Base-by-base conservation (phyloP, 78 protist genomes). In the Mantamonas sphyraenae region DNA sequence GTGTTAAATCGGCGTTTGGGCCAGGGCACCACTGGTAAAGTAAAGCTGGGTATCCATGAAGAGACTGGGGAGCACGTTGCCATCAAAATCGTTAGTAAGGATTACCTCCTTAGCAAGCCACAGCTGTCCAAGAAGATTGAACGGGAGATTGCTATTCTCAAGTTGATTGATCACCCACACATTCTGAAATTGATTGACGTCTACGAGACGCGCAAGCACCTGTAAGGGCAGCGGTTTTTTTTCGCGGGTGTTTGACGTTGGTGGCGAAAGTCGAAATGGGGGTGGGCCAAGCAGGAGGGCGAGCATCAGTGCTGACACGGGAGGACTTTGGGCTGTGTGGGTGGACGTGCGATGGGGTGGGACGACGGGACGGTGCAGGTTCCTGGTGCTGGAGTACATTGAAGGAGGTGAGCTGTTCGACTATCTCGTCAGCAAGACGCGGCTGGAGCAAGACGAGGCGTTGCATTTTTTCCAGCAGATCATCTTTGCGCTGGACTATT, bases 351-450 rank as follows among this genome's bases (percentile, higher is more conserved):
- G n/a, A n/a, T n/a, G n/a, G n/a, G n/a, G n/a, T n/a, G n/a, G n/a
- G n/a, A n/a, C n/a, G n/a, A n/a, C n/a, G n/a, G n/a, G n/a, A n/a
- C 45, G 34, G 5, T 40, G n/a, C 28, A 79, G 89, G 56, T 89
- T 82, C 70, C 84, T 92, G 43, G 80, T 92, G 51, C 69, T 89
- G 35, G 96, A 92, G 81, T 68, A 89, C 42, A 89, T 86, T 2
- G 87, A 82, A 70, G 91, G 91, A 34, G 97, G 97, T 22, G 97
- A 92, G 74, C 73, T 92, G 31, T 92, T 87, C 34, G 93, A 89
- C 65, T 89, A 85, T 53, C 76, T 92, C 33, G 82, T 83, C 19
- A 69, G 71, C 55, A 58, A 66, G 9, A 87, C 87, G 35, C 79
- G 86, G 43, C 64, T 92, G 20, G 76, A 78, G 22, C 61, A 72